These are phyloP conservation scores for Yamadazyma oceani DNA, from an alignment of 1,139 yeast species.

Conservation along the genomic window DNA sequence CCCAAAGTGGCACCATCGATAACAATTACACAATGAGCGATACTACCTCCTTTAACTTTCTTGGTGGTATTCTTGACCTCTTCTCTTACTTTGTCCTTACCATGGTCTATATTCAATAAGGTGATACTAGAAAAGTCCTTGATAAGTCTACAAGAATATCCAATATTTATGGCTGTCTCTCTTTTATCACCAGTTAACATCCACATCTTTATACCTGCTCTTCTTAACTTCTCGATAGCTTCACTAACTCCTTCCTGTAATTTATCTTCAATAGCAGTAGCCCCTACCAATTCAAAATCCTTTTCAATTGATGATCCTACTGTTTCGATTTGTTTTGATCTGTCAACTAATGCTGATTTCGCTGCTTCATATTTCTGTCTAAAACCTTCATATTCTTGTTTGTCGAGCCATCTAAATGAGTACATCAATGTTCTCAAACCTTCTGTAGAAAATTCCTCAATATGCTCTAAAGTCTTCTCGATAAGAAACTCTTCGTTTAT, in stretches of 20 bases:
- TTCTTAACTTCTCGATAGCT: conserved; percentile 83
- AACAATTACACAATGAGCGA: conserved; percentile 93
- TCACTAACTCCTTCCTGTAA: conserved; percentile 95
- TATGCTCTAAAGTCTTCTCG: conserved; percentile 83
- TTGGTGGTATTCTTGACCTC: conserved; percentile 59
- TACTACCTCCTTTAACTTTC: conserved; percentile 62
- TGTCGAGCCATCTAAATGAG: conserved; percentile 70
- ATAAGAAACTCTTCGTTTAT: conserved; percentile 75
- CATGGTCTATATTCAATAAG: conserved; percentile 63
- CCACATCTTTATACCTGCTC: conserved; percentile 96
- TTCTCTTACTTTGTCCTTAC: conserved; percentile 49
- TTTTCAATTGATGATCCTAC: conserved; percentile 74
- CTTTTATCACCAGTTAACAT: conserved; percentile 98
- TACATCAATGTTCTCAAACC: conserved; percentile 89
- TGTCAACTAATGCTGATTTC: conserved; percentile 67
- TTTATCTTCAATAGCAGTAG: conserved; percentile 97
- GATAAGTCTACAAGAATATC: conserved; percentile 88
- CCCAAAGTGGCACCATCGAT: conserved; percentile 86
- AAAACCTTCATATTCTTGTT: conserved; percentile 66
- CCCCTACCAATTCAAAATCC: conserved; percentile 72
- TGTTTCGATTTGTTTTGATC: conserved; percentile 65
- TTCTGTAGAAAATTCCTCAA: conserved; percentile 92
- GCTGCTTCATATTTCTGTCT: conserved; percentile 67
- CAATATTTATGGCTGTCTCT: conserved; percentile 96
- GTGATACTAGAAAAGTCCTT: conserved; percentile 91